phyloP scores from a whole-genome alignment of 805 yeast genomes.

The Wickerhamiella azymoides region DNA sequence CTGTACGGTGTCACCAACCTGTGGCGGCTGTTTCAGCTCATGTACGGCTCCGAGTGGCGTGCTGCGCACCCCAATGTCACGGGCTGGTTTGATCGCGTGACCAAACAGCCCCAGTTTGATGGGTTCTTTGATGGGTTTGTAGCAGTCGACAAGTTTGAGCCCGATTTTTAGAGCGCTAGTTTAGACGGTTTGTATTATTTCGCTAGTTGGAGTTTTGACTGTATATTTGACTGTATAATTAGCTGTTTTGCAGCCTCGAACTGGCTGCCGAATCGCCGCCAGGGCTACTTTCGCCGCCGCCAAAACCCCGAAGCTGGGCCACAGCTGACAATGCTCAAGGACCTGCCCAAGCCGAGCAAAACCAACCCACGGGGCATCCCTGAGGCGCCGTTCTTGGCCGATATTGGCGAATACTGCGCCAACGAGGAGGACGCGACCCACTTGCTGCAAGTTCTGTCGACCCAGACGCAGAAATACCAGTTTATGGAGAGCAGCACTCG shows the following conservation, averaged over 20 bases:
- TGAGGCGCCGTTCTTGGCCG: slow-evolving; percentile 83
- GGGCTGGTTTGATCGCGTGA: slow-evolving; percentile 59
- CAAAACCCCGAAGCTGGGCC: not conserved
- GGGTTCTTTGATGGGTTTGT: slow-evolving; percentile 35
- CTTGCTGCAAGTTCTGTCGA: slow-evolving; percentile 65
- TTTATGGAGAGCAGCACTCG: slow-evolving; percentile 27
- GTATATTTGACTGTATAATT: too few relatives aligned
- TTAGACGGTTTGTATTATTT: too few relatives aligned
- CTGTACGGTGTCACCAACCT: slow-evolving; percentile 37
- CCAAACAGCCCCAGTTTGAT: slow-evolving; percentile 18
- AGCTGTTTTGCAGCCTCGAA: too few relatives aligned
- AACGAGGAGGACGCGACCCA: slow-evolving; percentile 55
- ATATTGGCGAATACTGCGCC: slow-evolving; percentile 61
- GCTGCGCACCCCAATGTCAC: slow-evolving; percentile 43
- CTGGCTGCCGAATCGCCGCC: too few relatives aligned
- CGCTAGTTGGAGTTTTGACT: too few relatives aligned
- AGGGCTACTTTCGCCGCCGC: too few relatives aligned
- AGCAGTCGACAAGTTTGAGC: not conserved
- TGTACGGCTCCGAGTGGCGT: slow-evolving; percentile 57
- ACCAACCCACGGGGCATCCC: slow-evolving; percentile 93
- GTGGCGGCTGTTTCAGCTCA: slow-evolving; percentile 40
- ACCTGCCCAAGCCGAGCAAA: slow-evolving; percentile 16
- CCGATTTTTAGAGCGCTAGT: not conserved
- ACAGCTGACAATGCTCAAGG: slow-evolving; percentile 13
- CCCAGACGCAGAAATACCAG: slow-evolving; percentile 48